Evolutionary conservation across 169 alveolate genomes (phyloP), one percentile per base, ranked within the genome.

Genomic region (Plasmodium cynomolgi): DNA sequence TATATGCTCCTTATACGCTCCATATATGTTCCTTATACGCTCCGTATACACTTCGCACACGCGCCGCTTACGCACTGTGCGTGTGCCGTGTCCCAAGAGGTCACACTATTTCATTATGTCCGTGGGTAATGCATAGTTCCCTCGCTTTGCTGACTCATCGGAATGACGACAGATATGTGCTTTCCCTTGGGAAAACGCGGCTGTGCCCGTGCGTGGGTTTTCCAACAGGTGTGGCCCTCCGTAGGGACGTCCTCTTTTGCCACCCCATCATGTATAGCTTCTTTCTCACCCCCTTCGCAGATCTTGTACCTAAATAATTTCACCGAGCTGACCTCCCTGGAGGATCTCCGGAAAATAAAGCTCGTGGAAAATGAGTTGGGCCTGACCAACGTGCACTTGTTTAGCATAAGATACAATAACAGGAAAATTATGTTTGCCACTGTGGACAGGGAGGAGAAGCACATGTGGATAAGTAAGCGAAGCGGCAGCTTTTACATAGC

Each of bases 251-350:
- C 17, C 58, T 31, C 33, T 68, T 84, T 13, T 84, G 80, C 5
- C 71, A 41, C 11, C 54, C 75, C 75, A 23, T n/a, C 77, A 41
- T 58, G 77, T 71, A 33, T 62, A 17, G 62, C 62, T 20, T 47
- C 77, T 50, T 20, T 44, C 86, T 47, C 34, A 13, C 47, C 33
- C 39, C n/a, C 77, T 17, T 13, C 74, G 23, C 39, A 85, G 93
- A 85, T 85, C 77, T 75, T 85, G 73, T 85, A 85, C 84, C 84
- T 85, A 6, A 85, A 75, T 62, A 85, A 85, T 34, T 85, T 85
- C 71, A 85, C 93, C n/a, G 93, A 85, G 77, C 71, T 85, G 81
- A 85, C 93, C 68, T 85, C 93, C 80, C 26, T 75, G 84, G 93
- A 85, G 31, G 93, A 85, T n/a, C 23, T 85, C 39, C 56, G 85